Evolutionary conservation across 1,139 yeast genomes (phyloP).

Genomic region (Blastobotrys capitulatus): DNA sequence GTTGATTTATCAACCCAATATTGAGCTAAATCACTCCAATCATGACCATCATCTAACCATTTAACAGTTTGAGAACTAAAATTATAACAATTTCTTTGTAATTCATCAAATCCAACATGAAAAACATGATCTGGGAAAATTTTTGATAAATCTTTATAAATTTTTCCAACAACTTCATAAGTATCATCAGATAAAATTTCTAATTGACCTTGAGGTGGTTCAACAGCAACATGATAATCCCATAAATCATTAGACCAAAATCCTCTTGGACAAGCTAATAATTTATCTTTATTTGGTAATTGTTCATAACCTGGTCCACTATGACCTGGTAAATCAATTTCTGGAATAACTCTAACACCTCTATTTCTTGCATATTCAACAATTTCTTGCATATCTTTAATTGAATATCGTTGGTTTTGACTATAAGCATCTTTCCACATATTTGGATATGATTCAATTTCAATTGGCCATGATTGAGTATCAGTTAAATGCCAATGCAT

Average conservation of each 20-base stretch:
- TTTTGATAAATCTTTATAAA: constrained; percentile 37
- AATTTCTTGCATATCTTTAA: constrained; percentile 33
- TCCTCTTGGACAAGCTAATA: constrained; percentile 37
- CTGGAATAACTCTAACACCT: constrained; percentile 46
- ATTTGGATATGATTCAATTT: constrained; percentile 36
- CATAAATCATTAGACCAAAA: constrained; percentile 31
- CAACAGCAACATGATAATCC: constrained; percentile 36
- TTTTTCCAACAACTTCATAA: constrained; percentile 35
- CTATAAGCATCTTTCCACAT: constrained; percentile 43
- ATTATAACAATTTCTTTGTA: constrained; percentile 39
- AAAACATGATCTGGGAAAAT: constrained; percentile 39
- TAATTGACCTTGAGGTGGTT: constrained; percentile 44
- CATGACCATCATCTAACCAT: constrained; percentile 40
- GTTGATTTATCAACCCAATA: constrained; percentile 38
- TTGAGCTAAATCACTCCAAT: constrained; percentile 37
- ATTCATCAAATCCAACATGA: constrained; percentile 47
- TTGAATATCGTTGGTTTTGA: constrained; percentile 33
- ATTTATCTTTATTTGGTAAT: constrained; percentile 31
- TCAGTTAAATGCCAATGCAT: constrained; percentile 46
- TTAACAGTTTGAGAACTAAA: constrained; percentile 30
- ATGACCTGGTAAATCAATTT: constrained; percentile 48
- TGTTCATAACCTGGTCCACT: constrained; percentile 44
- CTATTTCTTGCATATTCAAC: constrained; percentile 37
- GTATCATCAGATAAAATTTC: constrained; percentile 38
- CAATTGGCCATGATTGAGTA: constrained; percentile 45